Conservation (phyloP, 2,329 filamentous ascomycete genomes). For the Fusarium aywerte region DNA sequence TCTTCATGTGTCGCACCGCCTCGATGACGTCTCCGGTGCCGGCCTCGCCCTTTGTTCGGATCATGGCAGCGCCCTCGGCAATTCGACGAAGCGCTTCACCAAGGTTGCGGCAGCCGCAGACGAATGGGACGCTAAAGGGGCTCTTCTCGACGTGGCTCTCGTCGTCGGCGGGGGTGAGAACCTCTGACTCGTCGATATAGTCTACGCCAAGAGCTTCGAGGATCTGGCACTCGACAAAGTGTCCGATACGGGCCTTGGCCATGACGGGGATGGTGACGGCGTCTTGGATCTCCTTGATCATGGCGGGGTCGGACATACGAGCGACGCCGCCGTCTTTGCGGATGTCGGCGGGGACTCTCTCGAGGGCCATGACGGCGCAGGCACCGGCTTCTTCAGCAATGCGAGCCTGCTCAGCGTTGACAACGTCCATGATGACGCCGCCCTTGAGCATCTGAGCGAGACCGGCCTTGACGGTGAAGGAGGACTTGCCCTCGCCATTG, state of each 20-base stretch:
- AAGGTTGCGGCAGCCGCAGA: slow-evolving; percentile 94
- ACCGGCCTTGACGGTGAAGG: slow-evolving; percentile 92
- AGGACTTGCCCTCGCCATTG: slow-evolving; percentile 55
- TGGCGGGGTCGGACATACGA: slow-evolving; percentile 93
- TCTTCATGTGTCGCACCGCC: slow-evolving; percentile 95
- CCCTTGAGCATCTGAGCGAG: slow-evolving; percentile 98
- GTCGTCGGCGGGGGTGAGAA: slow-evolving; percentile 93
- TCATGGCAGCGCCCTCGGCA: slow-evolving; percentile 96
- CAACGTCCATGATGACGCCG: slow-evolving; percentile 99
- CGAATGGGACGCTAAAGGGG: slow-evolving; percentile 85
- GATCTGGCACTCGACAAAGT: slow-evolving; percentile 99
- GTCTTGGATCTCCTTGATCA: slow-evolving; percentile 96
- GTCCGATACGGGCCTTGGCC: slow-evolving; percentile 97
- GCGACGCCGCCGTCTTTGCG: slow-evolving; percentile 91
- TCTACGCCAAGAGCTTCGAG: slow-evolving; percentile 94
- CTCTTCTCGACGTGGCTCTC: slow-evolving; percentile 92
- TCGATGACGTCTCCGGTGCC: slow-evolving; percentile 97
- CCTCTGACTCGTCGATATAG: slow-evolving; percentile 98
- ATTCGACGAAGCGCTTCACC: slow-evolving; percentile 93
- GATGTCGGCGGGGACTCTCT: slow-evolving; percentile 97
- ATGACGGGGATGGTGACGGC: slow-evolving; percentile 98
- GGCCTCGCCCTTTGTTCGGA: slow-evolving; percentile 97
- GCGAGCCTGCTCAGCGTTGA: slow-evolving; percentile 90
- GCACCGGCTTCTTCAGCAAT: slow-evolving; percentile 98
- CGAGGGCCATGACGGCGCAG: slow-evolving; percentile 96